phyloP scores from a whole-genome alignment of 2,329 filamentous ascomycete species.

The Helotiales sp. region DNA sequence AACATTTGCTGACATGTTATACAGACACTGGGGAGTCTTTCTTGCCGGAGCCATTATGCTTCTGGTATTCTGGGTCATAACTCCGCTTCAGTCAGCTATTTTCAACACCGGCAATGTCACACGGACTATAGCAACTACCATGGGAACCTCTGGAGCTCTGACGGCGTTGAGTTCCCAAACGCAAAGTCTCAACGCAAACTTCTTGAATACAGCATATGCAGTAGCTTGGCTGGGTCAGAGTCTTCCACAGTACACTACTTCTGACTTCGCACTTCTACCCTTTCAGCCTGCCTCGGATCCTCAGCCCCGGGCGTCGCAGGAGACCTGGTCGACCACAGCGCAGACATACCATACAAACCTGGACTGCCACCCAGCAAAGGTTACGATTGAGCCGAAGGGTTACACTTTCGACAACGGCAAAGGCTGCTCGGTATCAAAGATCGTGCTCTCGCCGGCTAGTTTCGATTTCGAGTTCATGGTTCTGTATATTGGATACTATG shows the following conservation, averaged over 20 bases:
- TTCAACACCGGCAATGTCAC: constrained; percentile 43
- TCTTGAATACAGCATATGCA: constrained; percentile 47
- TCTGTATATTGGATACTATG: constrained; percentile 45
- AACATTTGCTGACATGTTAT: neutral
- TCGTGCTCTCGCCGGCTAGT: constrained; percentile 2
- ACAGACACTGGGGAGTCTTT: constrained; percentile 55
- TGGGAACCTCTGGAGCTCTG: constrained; percentile 29
- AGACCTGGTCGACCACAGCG: constrained; percentile 28
- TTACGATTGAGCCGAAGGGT: neutral
- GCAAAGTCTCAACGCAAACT: constrained; percentile 34
- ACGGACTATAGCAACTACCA: constrained; percentile 2
- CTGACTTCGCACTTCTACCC: constrained; percentile 44
- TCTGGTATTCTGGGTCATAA: constrained; percentile 54
- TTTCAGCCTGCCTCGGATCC: constrained; percentile 35
- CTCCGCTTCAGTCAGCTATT: constrained; percentile 55
- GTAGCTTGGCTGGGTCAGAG: constrained; percentile 47
- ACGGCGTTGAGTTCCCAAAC: constrained; percentile 35
- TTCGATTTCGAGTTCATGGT: neutral
- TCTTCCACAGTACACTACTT: constrained; percentile 44
- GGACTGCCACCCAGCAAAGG: constrained; percentile 39
- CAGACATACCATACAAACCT: constrained; percentile 40
- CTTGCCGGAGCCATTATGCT: constrained; percentile 48
- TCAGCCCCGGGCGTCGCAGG: neutral
- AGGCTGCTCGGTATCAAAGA: constrained; percentile 37
- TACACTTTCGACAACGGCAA: constrained; percentile 40